These are phyloP conservation scores for Alternaria solani DNA, from an alignment of 2,329 filamentous ascomycete species.

Conservation along the genomic window DNA sequence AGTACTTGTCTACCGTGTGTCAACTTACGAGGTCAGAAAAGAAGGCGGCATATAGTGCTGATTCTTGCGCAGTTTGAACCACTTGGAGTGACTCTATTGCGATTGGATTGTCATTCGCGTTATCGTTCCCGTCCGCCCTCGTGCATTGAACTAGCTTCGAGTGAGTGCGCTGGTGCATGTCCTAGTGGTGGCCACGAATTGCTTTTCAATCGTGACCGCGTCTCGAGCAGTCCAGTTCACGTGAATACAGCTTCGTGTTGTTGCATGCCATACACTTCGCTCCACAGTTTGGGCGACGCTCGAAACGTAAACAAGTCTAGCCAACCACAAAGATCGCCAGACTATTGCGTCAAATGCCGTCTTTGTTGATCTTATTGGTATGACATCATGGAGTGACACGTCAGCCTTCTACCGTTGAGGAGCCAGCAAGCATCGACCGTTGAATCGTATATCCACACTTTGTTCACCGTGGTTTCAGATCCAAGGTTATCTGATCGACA, in stretches of 20 bases:
- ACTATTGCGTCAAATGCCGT: background rate
- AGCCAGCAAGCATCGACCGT: background rate
- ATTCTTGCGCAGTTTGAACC: background rate
- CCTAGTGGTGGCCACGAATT: background rate
- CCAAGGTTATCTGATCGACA: slow-evolving; percentile 9
- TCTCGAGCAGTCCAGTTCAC: background rate
- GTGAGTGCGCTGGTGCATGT: background rate
- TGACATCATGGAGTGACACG: slow-evolving; percentile 1
- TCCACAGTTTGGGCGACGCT: background rate
- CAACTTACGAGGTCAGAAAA: background rate
- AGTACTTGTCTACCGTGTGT: background rate
- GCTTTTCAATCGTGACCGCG: background rate
- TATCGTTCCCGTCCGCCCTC: background rate
- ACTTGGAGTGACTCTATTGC: background rate
- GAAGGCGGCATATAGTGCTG: background rate
- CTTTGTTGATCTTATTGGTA: background rate
- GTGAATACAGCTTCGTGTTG: too few species aligned
- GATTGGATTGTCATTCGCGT: background rate
- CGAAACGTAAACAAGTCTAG: background rate
- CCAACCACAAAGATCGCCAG: background rate
- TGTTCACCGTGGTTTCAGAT: slow-evolving; percentile 11
- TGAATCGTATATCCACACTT: slow-evolving; percentile 6
- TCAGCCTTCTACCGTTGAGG: slow-evolving; percentile 6
- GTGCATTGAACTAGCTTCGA: background rate
- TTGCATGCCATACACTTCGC: background rate